Evolutionary conservation across 257 asterid genomes (phyloP), one percentile per base, ranked within the genome.

Genomic region (Penstemon newberryi): DNA sequence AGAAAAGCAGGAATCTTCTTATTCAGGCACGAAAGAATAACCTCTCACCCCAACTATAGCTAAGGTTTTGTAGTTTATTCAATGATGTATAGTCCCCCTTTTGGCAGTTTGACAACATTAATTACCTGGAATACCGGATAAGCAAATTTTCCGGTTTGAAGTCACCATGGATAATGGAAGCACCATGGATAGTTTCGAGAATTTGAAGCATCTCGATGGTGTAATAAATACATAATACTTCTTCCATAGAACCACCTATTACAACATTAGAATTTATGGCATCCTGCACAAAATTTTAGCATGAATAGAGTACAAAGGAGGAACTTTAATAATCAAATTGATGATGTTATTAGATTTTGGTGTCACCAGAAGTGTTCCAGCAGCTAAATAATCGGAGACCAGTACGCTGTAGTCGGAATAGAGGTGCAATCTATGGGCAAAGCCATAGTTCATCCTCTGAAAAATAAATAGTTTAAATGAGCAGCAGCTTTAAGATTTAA

Each of bases 141-240:
- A 94, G 87, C 76, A 94, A 79, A 83, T 94, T 94, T 81, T 94
- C 99, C 52, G 99, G 99, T 70, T 94, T 91, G 76, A 94, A 91
- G 77, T 94, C 99, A 5, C 97, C 99, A 65, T 94, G 99, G 75
- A 94, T 86, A 59, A 94, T 82, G 49, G 72, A 77, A 73, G 90
- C 86, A 81, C 65, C 82, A 72, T 86, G 91, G 70, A 89, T 76
- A 51, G 84, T 86, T 80, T 94, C 97, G 71, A 94, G 83, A 67
- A 87, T 89, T 74, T 70, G 86, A 56, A 94, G 96, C 99, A 91
- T 81, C 85, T 94, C 96, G 60, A 89, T 85, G 71, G 99, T 94
- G 89, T 94, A 94, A 77, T 89, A 89, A 55, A 90, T 83, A 70
- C 96, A 89, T 18, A 94, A 72, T 7, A 82, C 87, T 81, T 94